Evolutionary conservation across 2,329 filamentous ascomycete genomes (phyloP).

Genomic region (Chrysosporium queenslandicum): DNA sequence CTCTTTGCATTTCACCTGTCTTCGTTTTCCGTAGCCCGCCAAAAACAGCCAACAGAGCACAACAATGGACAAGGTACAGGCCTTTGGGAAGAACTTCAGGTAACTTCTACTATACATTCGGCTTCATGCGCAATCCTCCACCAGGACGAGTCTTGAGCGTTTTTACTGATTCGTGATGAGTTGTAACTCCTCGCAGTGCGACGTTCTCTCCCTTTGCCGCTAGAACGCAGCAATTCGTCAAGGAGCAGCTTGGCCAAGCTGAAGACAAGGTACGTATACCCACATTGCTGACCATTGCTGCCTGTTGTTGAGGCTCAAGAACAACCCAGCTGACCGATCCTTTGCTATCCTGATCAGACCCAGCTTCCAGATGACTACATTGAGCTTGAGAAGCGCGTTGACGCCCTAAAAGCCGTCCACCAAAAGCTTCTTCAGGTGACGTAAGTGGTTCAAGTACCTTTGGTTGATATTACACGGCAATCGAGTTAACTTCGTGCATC

Average conservation of each 20-base stretch:
- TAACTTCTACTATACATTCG: conserved; percentile 25
- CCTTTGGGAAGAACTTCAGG: conserved; percentile 62
- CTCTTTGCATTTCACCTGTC: neutral
- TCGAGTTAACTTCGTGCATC: neutral
- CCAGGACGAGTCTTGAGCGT: conserved; percentile 1
- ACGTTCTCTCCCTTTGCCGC: conserved; percentile 86
- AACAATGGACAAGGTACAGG: conserved; percentile 58
- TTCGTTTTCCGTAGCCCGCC: neutral
- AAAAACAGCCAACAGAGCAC: neutral
- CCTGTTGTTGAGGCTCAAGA: neutral
- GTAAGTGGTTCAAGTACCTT: too few relatives aligned
- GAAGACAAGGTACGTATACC: conserved; percentile 91
- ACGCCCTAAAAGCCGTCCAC: conserved; percentile 93
- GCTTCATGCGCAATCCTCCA: conserved; percentile 8
- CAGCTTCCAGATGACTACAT: conserved; percentile 96
- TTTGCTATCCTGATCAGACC: conserved; percentile 48
- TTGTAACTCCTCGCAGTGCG: conserved; percentile 47
- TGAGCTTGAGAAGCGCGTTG: conserved; percentile 95
- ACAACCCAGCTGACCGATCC: conserved; percentile 2
- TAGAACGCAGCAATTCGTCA: conserved; percentile 92
- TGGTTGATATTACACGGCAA: too few relatives aligned
- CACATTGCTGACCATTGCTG: too few relatives aligned
- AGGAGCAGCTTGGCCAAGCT: conserved; percentile 89
- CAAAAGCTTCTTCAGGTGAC: conserved; percentile 96
- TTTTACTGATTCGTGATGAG: conserved; percentile 22